phyloP scores from a whole-genome alignment of 805 yeast genomes.

The Metschnikowia matae region DNA sequence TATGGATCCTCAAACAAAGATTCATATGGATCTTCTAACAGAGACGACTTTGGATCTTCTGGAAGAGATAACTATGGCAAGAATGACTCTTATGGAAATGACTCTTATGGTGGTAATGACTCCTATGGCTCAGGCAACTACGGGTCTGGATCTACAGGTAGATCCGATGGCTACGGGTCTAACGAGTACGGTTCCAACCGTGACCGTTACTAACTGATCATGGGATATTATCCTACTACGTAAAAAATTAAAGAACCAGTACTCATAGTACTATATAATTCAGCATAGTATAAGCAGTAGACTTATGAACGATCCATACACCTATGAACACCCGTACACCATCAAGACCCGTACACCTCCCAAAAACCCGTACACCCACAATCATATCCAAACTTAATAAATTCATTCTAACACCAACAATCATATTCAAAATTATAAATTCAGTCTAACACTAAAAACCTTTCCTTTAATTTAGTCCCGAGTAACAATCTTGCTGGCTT shows the following conservation, averaged over 20 bases:
- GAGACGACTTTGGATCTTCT: background rate
- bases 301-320: no score
- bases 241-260: no score
- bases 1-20: conserved; percentile 20
- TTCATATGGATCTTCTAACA: background rate
- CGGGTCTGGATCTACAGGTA: conserved; percentile 11
- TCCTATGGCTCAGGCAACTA: conserved; percentile 21
- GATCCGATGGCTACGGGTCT: background rate
- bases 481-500: conserved; percentile 17
- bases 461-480: background rate
- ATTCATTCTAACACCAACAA: no score
- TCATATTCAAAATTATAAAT: no score
- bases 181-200: background rate
- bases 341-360: no score
- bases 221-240: no score
- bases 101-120: conserved; percentile 4
- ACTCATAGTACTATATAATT: no score
- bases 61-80: background rate
- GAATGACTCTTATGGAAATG: background rate
- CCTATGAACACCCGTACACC: no score
- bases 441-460: no score
- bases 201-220: background rate
- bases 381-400: no score
- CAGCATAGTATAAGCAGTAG: no score
- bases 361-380: no score